phyloP scores from a whole-genome alignment of 2,329 filamentous ascomycete genomes.

The Neofusicoccum ribis region DNA sequence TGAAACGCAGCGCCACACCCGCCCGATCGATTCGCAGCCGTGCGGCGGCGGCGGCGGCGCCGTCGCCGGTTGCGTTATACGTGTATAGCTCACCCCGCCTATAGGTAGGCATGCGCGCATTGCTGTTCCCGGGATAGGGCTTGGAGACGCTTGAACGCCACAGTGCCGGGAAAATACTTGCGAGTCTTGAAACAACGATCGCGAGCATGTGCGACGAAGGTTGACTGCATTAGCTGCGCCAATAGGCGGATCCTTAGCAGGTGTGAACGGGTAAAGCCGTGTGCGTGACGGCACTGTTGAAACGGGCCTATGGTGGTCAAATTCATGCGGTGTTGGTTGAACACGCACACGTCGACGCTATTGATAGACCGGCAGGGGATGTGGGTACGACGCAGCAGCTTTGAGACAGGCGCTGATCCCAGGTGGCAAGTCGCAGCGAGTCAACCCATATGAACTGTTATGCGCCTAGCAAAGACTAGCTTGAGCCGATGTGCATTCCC shows the following conservation, averaged over 20 bases:
- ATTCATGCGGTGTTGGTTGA: not conserved
- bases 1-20: slow-evolving; percentile 9
- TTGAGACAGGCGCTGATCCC: not conserved
- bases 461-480: not conserved
- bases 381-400: too few species aligned
- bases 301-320: not conserved
- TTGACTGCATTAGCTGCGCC: not conserved
- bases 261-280: not conserved
- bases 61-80: not conserved
- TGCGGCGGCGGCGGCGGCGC: not conserved
- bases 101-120: not conserved
- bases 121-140: not conserved
- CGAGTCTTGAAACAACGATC: not conserved
- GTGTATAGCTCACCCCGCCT: not conserved
- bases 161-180: not conserved
- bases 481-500: too few species aligned
- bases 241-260: not conserved
- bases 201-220: not conserved
- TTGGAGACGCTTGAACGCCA: not conserved
- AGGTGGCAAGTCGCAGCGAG: not conserved
- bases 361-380: not conserved
- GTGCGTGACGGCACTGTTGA: not conserved
- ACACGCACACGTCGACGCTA: not conserved
- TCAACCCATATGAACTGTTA: not conserved
- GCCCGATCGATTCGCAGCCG: not conserved